Evolutionary conservation across 2,329 filamentous ascomycete genomes (phyloP), one percentile per base, ranked within the genome.

Genomic region (Fusarium decemcellulare): DNA sequence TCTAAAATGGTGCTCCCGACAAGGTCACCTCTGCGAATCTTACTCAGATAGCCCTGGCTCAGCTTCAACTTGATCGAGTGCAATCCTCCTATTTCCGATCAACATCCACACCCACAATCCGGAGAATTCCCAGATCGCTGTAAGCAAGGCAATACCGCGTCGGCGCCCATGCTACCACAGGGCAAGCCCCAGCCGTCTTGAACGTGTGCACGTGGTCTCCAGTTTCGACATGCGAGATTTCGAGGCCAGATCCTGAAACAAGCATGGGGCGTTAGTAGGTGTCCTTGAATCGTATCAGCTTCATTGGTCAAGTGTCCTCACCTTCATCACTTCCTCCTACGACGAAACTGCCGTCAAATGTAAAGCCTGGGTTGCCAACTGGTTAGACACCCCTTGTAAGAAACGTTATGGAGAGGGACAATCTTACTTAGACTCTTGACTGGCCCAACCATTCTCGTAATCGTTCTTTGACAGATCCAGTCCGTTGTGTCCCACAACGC

Each of bases 401-500:
- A 23, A 27, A 48, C 37, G 15, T 30, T 7, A 12, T 2, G 34
- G 34, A n/a, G 3, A 8, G 6, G 8, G 30, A 30, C 29, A 54
- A 50, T 81, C 86, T 65, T 78, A 89, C 87, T 89, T 60, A 95
- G 84, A 76, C 88, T 92, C 74, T 88, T 87, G 30, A 95, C 90
- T 4, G 92, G 89, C 2, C 91, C 91, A 10, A 87, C 85, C 82
- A 93, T 91, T 72, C 88, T 86, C 37, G 89, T 89, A 43, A 94
- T 83, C 1, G 92, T 93, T 64, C 90, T 87, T 74, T 91, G 87
- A 75, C 92, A 94, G 59, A 93, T 88, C 91, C 92, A 94, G 70
- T 93, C 90, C 42, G 86, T 85, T 5, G 92, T 94, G 74, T 95
- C 92, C 91, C 92, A 95, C 4, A 95, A 82, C 6, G 91, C 86